Conservation (phyloP, 257 asterid genomes). For the Rhazya stricta region DNA sequence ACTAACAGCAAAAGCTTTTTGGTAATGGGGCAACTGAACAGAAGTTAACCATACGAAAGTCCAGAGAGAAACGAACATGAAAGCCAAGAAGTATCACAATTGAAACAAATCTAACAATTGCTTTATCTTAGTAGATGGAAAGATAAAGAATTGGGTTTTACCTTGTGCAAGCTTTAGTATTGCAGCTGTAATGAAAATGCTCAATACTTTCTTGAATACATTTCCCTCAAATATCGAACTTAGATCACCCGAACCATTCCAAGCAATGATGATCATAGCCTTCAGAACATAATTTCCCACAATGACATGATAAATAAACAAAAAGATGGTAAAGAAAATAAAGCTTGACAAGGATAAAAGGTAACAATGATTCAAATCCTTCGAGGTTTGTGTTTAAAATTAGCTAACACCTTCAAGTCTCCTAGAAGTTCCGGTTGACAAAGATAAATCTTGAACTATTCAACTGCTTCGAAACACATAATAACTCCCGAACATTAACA, state of each 20-base stretch:
- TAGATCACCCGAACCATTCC: slow-evolving; percentile 74
- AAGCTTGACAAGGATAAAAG: not conserved
- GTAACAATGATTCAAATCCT: not conserved
- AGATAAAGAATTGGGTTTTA: slow-evolving; percentile 24
- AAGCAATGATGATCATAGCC: slow-evolving; percentile 94
- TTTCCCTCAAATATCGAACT: slow-evolving; percentile 54
- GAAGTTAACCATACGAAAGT: not conserved
- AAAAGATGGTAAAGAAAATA: not conserved
- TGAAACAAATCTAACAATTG: not conserved
- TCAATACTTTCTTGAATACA: slow-evolving; percentile 76
- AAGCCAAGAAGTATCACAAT: not conserved
- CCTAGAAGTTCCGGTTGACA: not conserved
- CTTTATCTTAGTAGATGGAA: slow-evolving; percentile 10
- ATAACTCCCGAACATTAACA: not conserved
- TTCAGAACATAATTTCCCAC: slow-evolving; percentile 26
- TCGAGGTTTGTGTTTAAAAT: not conserved
- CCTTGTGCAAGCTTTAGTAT: slow-evolving; percentile 81
- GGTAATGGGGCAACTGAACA: not conserved
- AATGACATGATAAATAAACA: slow-evolving; percentile 17
- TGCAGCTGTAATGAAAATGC: slow-evolving; percentile 92
- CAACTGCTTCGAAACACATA: not conserved
- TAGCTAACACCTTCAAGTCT: not conserved
- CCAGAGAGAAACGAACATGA: not conserved
- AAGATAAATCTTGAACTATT: not conserved
- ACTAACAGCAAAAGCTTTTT: not conserved